Evolutionary conservation across 129 eudicot species (phyloP).

Genomic region (Daucus carota): DH1_v3.0 NC_030383.2:2441001-2441500

Average conservation of each 20-base stretch:
- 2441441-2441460: background rate
- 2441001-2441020: background rate
- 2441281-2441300: slow-evolving; percentile 22
- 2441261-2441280: slow-evolving; percentile 24
- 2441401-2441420: background rate
- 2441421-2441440: background rate
- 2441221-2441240: slow-evolving; percentile 26
- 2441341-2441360: slow-evolving; percentile 58
- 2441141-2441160: slow-evolving; percentile 6
- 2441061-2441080: background rate
- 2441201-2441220: slow-evolving; percentile 22
- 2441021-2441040: background rate
- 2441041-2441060: background rate
- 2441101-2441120: background rate
- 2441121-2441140: background rate
- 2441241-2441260: slow-evolving; percentile 27
- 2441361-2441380: slow-evolving; percentile 30
- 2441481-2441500: slow-evolving; percentile 27
- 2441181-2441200: slow-evolving; percentile 58
- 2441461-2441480: background rate
- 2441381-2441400: slow-evolving; percentile 42
- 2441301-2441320: slow-evolving; percentile 22
- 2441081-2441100: background rate
- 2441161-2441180: slow-evolving; percentile 77
- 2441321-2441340: slow-evolving; percentile 68